A percentile compares a stretch with the other conserved stretches of the same genome.
phyloP scores from a whole-genome alignment of 2,329 filamentous ascomycete genomes.

The Penicillium verrucosum region DNA sequence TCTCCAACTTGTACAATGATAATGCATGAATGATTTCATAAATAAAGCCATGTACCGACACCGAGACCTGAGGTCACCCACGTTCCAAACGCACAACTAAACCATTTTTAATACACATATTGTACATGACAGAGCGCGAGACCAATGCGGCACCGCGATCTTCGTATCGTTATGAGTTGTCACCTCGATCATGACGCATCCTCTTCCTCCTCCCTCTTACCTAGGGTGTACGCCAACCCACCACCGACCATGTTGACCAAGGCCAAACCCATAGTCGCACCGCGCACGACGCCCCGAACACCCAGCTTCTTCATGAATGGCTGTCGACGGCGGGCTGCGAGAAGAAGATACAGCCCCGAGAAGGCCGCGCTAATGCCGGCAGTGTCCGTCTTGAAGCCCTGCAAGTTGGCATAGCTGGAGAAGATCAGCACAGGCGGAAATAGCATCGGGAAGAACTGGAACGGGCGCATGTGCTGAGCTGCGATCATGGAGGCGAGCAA shows the following conservation, averaged over 20 bases:
- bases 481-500: slow-evolving; percentile 64
- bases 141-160: background rate
- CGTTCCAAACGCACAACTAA: background rate
- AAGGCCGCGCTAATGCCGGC: slow-evolving; percentile 63
- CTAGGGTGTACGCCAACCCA: slow-evolving; percentile 46
- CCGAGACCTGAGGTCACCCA: background rate
- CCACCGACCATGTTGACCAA: slow-evolving; percentile 47
- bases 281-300: slow-evolving; percentile 44
- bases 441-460: slow-evolving; percentile 63
- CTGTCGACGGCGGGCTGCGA: slow-evolving; percentile 57
- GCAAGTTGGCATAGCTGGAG: slow-evolving; percentile 63
- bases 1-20: background rate
- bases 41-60: background rate
- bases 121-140: background rate
- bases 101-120: slow-evolving; percentile 5
- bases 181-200: slow-evolving; percentile 10
- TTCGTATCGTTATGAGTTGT: background rate
- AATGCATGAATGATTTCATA: slow-evolving; percentile 1
- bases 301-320: slow-evolving; percentile 46
- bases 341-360: slow-evolving; percentile 62
- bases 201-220: slow-evolving; percentile 41
- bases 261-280: slow-evolving; percentile 46
- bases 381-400: slow-evolving; percentile 60
- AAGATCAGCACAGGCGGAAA: slow-evolving; percentile 66
- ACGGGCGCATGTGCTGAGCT: slow-evolving; percentile 64